Base-by-base conservation (phyloP, 495 filamentous ascomycete species). In the Penicillium desertorum region DNA sequence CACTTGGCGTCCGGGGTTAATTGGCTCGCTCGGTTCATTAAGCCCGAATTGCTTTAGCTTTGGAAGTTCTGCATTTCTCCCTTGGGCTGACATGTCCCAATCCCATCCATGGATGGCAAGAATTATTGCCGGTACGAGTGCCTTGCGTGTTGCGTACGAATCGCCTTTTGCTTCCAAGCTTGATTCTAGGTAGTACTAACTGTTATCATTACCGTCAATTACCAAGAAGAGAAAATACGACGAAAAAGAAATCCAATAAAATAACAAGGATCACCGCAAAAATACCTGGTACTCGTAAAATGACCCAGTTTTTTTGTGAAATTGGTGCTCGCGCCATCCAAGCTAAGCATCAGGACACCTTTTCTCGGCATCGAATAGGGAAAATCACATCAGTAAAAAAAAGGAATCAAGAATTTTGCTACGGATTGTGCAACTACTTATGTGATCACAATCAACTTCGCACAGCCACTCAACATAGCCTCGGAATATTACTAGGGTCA, bases 1-100 rank as follows among this genome's bases (percentile, higher is more conserved):
- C 56, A 44, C 61, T 66, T 64, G 61, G 64, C 64, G 58, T 59
- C 48, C 29, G 41, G 57, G 56, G 55, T 29, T 30, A 49, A 54
- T 60, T 56, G 58, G 41, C 16, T 56, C 47, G 44, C 51, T 61
- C 61, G 58, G 61, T 52, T 54, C 27, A 17, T 55, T 42, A 32
- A 59, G 54, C 61, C 55, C 27, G 44, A 47, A 22, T 50, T 50
- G 25, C n/a, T 30, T 29, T 27, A 22, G 14, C 14, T 46, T 55
- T 19, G 1, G 29, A 30, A 30, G 29, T 30, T 45, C 17, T 34
- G 41, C 8, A 23, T 4, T 42, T 48, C 44, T 45, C 29, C 42
- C 41, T 17, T 41, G 0, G 22, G 25, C 25, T 27, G 25, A 32
- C 30, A 16, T 16, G 17, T 17, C 12, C 19, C 4, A 20, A 20